phyloP scores from a whole-genome alignment of 2,329 filamentous ascomycete species.

The Xylaria digitata region DNA sequence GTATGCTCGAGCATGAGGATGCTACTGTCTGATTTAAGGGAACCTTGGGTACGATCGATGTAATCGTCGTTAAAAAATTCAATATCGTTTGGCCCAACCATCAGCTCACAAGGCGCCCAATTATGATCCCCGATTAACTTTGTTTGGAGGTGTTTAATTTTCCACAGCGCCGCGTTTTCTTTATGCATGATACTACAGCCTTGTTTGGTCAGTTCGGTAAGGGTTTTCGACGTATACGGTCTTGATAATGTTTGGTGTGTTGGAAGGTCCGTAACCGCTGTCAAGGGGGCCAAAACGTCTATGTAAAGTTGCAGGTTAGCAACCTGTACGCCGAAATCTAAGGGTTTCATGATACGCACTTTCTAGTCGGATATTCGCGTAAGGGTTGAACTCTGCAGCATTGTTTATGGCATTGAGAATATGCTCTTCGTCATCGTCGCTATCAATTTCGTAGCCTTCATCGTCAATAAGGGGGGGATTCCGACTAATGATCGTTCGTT shows the following conservation, averaged over 20 bases:
- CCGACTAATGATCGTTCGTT: constrained; percentile 76
- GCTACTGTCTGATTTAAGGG: constrained; percentile 42
- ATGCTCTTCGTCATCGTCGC: constrained; percentile 75
- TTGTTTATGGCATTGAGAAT: constrained; percentile 69
- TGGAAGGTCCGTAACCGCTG: constrained; percentile 78
- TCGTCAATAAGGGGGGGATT: constrained; percentile 80
- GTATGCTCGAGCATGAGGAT: constrained; percentile 41
- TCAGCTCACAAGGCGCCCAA: constrained; percentile 70
- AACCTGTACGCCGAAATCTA: neutral
- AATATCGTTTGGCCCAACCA: constrained; percentile 67
- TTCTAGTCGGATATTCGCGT: constrained; percentile 76
- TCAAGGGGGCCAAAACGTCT: constrained; percentile 82
- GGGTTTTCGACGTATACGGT: constrained; percentile 78
- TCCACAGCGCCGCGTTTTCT: constrained; percentile 78
- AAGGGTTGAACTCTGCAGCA: constrained; percentile 79
- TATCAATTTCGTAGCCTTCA: constrained; percentile 81
- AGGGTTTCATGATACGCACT: constrained; percentile 60
- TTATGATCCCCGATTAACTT: constrained; percentile 79
- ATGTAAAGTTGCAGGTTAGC: constrained; percentile 26
- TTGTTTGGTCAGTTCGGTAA: constrained; percentile 77
- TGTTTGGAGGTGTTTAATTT: constrained; percentile 78
- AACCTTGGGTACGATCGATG: constrained; percentile 46
- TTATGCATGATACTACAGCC: constrained; percentile 77
- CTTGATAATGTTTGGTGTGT: constrained; percentile 79
- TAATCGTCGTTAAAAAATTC: constrained; percentile 65